Evolutionary conservation across 2,329 filamentous ascomycete species (phyloP), one percentile per base, ranked within the genome.

Genomic region (Fusarium sp.): DNA sequence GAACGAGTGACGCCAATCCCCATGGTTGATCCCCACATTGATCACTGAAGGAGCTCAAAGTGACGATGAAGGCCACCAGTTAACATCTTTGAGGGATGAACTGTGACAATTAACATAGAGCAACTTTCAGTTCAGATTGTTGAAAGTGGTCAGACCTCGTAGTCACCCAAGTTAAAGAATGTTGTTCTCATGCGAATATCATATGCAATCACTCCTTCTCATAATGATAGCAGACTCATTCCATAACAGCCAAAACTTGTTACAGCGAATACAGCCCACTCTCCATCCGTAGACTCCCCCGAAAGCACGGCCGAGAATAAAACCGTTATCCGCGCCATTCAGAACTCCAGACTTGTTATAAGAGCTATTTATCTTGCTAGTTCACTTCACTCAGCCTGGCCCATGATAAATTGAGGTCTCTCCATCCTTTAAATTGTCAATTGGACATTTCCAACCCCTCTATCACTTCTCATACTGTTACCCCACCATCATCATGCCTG

Each of bases 401-500:
- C n/a, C 34, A 18, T 21, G 37, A 67, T 64, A 65, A 61, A 66
- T 60, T 60, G 27, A 51, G 43, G 30, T n/a, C 49, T 27, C 9
- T 25, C 47, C 20, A 13, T n/a, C 28, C 28, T 63, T 48, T 4
- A 25, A 51, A 21, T 40, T 10, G 41, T 30, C 20, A 32, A 34
- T 50, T 18, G 11, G 30, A 13, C 18, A 21, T 54, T n/a, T 13
- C 45, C 18, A 30, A 47, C 50, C 54, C 47, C 46, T 58, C 55
- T 32, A 47, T 60, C 32, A 42, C 25, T 59, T 47, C 45, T 66
- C 46, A 55, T 45, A 50, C 32, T 18, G 16, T 65, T 60, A 74
- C 71, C 59, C 67, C 67, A 63, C 58, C 43, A 53, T 48, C 72
- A 81, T 67, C 48, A 94, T 94, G 92, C 87, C 89, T 11, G 90